Conservation (phyloP, 805 yeast species). For the Limtongia smithiae region DNA sequence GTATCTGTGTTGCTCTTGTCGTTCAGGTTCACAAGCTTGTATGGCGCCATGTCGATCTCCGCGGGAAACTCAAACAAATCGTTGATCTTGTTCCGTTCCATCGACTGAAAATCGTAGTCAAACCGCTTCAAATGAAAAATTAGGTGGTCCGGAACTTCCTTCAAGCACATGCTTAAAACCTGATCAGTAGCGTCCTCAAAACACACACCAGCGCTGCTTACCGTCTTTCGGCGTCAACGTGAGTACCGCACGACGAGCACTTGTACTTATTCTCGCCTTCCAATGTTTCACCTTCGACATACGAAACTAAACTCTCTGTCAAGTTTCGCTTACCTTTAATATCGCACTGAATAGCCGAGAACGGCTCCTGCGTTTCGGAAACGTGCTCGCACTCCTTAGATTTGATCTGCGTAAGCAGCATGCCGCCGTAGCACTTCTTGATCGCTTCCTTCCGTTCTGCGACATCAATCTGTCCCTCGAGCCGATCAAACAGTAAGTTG, state of each 20-base stretch:
- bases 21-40: constrained; percentile 7
- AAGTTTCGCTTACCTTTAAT: constrained; percentile 23
- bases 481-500: constrained; percentile 22
- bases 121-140: constrained; percentile 27
- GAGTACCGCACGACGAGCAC: constrained; percentile 21
- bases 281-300: constrained; percentile 26
- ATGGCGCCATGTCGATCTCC: constrained; percentile 19
- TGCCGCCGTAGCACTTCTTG: constrained; percentile 18
- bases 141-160: constrained; percentile 22
- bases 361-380: constrained; percentile 22
- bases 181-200: no score
- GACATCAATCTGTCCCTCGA: constrained; percentile 15
- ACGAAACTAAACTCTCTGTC: constrained; percentile 17
- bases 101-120: constrained; percentile 26
- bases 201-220: no score
- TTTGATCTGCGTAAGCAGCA: constrained; percentile 22
- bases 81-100: constrained; percentile 27
- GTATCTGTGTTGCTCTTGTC: background rate
- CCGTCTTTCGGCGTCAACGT: constrained; percentile 25
- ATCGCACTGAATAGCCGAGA: constrained; percentile 27
- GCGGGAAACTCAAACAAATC: constrained; percentile 24
- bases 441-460: constrained; percentile 1
- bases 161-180: constrained; percentile 11
- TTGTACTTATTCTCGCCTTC: constrained; percentile 27
- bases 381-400: constrained; percentile 25